Percentiles rank a stretch among this genome's conserved stretches.
These are phyloP conservation scores for Trichoderma lentiforme DNA, from an alignment of 2,329 filamentous ascomycete species.

Conservation along the genomic window DNA sequence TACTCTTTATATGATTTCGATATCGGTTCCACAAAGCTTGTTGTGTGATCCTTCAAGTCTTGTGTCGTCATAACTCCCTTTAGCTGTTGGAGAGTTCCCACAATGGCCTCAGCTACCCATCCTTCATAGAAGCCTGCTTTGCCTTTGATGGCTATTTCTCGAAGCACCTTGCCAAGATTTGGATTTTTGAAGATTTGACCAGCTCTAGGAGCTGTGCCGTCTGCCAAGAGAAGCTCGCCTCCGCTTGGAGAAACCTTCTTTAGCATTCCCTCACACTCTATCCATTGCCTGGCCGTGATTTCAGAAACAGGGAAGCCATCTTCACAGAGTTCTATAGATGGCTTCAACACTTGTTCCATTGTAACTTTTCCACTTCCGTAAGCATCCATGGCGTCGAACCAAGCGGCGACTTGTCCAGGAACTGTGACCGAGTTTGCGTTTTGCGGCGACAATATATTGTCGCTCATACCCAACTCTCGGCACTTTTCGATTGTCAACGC, in stretches of 20 bases:
- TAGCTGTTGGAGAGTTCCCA: not conserved
- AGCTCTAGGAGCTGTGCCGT: conserved; percentile 4
- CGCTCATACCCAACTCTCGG: conserved; percentile 3
- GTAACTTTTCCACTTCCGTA: conserved; percentile 9
- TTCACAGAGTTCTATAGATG: conserved; percentile 8
- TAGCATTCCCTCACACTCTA: not conserved
- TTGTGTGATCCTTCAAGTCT: conserved; percentile 9
- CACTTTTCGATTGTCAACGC: not conserved
- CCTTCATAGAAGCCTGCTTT: conserved; percentile 6
- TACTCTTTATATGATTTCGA: not conserved
- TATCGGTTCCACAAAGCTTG: conserved; percentile 1
- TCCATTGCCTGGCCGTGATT: conserved; percentile 9
- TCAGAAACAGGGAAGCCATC: conserved; percentile 8
- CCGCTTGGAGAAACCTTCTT: conserved; percentile 2
- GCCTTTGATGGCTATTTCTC: conserved; percentile 4
- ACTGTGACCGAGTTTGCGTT: conserved; percentile 4
- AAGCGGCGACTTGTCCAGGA: conserved; percentile 4
- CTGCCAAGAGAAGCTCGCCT: not conserved
- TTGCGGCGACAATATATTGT: not conserved
- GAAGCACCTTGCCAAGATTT: not conserved
- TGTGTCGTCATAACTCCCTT: conserved; percentile 1
- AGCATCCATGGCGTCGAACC: conserved; percentile 4
- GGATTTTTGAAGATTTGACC: conserved; percentile 9
- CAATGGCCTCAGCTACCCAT: conserved; percentile 11
- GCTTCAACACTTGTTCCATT: not conserved